A percentile compares a stretch with the other conserved stretches of the same genome.
These are phyloP conservation scores for Theileria parva DNA, from an alignment of 169 alveolate genomes.

Conservation along the genomic window DNA sequence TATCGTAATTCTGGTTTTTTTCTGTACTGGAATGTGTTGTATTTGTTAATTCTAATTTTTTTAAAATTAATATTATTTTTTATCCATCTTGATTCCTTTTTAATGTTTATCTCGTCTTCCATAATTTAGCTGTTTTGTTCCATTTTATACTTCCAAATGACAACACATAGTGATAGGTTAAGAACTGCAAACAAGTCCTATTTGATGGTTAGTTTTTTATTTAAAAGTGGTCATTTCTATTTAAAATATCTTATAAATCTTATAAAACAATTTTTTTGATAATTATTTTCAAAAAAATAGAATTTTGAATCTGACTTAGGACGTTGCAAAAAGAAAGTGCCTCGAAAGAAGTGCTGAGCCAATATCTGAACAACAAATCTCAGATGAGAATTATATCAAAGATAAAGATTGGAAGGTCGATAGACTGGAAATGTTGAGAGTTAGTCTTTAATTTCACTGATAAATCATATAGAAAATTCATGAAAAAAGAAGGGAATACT, in stretches of 20 bases:
- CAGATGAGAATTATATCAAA: conserved; percentile 1
- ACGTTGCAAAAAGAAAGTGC: conserved; percentile 14
- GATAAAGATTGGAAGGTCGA: conserved; percentile 6
- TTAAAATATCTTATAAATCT: neutral
- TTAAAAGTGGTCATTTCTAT: neutral
- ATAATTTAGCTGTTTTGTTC: neutral
- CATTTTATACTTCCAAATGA: conserved; percentile 9
- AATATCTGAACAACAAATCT: neutral
- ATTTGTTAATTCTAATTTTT: neutral
- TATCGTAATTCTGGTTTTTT: neutral
- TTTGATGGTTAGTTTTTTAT: conserved; percentile 12
- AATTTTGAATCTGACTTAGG: conserved; percentile 1
- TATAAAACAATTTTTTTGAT: conserved; percentile 1
- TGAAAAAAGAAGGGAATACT: conserved; percentile 34
- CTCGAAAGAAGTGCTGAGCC: neutral
- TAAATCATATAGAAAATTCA: conserved; percentile 19
- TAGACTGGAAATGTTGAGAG: conserved; percentile 17
- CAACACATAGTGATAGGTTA: neutral
- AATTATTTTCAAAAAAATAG: too few relatives aligned
- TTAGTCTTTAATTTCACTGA: neutral
- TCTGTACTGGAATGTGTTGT: neutral
- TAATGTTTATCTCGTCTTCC: neutral
- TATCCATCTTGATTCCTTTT: neutral
- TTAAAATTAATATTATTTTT: neutral
- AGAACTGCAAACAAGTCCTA: conserved; percentile 17